Evolutionary conservation across 2,329 filamentous ascomycete genomes (phyloP).

Genomic region (Neofusicoccum ribis): DNA sequence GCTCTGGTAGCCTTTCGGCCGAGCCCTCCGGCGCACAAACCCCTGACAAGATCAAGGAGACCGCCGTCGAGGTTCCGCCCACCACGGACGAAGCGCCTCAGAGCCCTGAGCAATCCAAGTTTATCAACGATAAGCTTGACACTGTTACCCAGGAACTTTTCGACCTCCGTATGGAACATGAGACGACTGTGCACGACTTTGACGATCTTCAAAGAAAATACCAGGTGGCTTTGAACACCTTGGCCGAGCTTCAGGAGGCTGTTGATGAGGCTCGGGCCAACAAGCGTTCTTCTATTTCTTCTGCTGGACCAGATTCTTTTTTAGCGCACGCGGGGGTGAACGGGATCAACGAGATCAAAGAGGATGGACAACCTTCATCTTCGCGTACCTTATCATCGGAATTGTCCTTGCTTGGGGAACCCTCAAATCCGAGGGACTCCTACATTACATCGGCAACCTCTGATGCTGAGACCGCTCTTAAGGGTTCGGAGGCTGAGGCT

Average conservation of each 20-base stretch:
- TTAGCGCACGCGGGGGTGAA: conserved; percentile 74
- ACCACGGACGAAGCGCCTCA: conserved; percentile 51
- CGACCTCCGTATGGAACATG: conserved; percentile 87
- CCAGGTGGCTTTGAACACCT: conserved; percentile 77
- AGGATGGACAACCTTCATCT: conserved; percentile 69
- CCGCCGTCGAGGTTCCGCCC: conserved; percentile 21
- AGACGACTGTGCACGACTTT: conserved; percentile 76
- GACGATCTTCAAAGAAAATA: conserved; percentile 85
- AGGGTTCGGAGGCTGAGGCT: conserved; percentile 26
- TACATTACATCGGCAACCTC: conserved; percentile 56
- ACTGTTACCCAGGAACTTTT: conserved; percentile 88
- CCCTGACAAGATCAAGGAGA: conserved; percentile 1
- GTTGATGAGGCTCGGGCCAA: conserved; percentile 68
- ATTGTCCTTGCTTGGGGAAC: conserved; percentile 82
- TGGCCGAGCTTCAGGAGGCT: conserved; percentile 83
- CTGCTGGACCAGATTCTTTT: conserved; percentile 72
- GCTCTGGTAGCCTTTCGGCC: background rate
- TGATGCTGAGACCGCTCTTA: conserved; percentile 53
- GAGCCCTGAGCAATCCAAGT: conserved; percentile 78
- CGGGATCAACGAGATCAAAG: conserved; percentile 58
- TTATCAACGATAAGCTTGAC: conserved; percentile 90
- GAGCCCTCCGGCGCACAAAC: background rate
- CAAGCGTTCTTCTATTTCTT: conserved; percentile 47
- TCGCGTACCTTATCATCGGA: conserved; percentile 93
- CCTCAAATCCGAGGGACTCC: conserved; percentile 43